Conservation (phyloP, 148 eudicot species). For the Rhododendron williamsianum region DNA sequence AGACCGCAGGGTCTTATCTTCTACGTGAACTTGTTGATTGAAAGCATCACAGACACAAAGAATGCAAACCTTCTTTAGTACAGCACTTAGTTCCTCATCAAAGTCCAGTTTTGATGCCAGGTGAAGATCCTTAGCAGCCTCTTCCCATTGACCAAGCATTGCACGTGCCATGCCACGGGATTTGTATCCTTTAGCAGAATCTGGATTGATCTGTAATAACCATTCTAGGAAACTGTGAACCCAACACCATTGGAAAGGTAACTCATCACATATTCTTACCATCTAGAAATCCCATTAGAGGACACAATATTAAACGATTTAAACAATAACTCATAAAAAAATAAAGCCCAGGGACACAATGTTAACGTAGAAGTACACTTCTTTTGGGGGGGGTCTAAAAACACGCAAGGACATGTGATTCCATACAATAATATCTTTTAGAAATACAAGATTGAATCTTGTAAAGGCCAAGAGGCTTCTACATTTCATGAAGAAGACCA, state of each 20-base stretch:
- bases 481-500: not conserved
- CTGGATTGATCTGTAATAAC: conserved; percentile 68
- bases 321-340: not conserved
- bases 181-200: conserved; percentile 91
- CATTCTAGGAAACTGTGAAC: not conserved
- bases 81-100: conserved; percentile 72
- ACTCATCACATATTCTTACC: not conserved
- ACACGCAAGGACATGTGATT: not conserved
- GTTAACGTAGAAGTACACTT: not conserved
- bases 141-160: conserved; percentile 93
- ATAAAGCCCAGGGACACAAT: not conserved
- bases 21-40: not conserved
- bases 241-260: not conserved
- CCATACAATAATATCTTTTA: not conserved
- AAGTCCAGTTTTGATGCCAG: conserved; percentile 74
- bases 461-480: not conserved
- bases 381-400: not conserved
- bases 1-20: not conserved
- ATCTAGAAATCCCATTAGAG: not conserved
- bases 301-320: not conserved
- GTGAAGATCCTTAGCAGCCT: conserved; percentile 89
- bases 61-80: conserved; percentile 56
- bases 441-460: not conserved
- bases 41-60: not conserved
- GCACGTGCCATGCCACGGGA: conserved; percentile 83